Evolutionary conservation across 768 basidiomycete species (phyloP), one percentile per base, ranked within the genome.

Genomic region (Mrakia hoshinonis): DNA sequence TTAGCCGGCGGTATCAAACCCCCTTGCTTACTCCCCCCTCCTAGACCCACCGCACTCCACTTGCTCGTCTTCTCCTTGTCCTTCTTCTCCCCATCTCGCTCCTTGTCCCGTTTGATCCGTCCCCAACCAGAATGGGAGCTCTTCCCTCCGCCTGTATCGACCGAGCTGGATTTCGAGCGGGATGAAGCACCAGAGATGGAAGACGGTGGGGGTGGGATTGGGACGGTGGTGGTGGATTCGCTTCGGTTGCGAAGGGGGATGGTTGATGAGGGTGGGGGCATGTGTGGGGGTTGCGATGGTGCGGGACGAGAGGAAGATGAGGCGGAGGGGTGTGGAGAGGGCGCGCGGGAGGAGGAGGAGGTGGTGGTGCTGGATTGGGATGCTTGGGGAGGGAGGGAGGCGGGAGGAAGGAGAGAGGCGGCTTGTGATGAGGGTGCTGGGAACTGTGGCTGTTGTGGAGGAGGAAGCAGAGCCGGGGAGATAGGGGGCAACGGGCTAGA

Each of bases 21-120:
- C 3, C 65, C 65, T 10, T 49, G n/a, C 22, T 12, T 51, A 22
- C 51, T 66, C 5, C 65, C 51, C 4, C 51, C 51, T 34, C 65
- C 65, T 18, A 66, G 31, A 24, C 65, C 65, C 1, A 66, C 65
- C 29, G 65, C 47, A 18, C 31, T 36, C 58, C 58, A 61, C 34
- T 61, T 61, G 34, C 58, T 61, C 13, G 6, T 34, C 58, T 61
- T 39, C 58, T 39, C 36, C 20, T 61, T 61, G 2, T 36, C 43
- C 43, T 15, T 15, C 43, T 24, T 31, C 4, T 29, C 46, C 43
- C n/a, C 24, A 5, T 65, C 63, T 46, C 43, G 26, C 63, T 65
- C 63, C 63, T 65, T 65, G 22, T 52, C 51, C 34, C 15, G 46
- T n/a, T 46, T 12, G 13, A 65, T 65, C 47, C 65, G 26, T 29